Evolutionary conservation across 768 basidiomycete genomes (phyloP).

Genomic region (Trametes meyenii): DNA sequence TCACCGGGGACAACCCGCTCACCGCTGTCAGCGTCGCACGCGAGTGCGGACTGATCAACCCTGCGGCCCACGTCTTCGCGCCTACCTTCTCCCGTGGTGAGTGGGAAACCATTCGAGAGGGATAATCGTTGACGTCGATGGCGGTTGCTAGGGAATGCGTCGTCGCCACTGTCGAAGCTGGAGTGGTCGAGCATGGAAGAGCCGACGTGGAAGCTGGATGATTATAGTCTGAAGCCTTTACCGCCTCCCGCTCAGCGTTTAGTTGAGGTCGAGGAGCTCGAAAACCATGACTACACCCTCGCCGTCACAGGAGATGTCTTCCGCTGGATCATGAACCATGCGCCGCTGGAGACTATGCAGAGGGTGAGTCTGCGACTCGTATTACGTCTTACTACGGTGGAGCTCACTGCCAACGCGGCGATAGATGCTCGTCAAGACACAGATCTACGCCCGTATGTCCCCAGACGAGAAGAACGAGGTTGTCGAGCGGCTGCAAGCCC

Average conservation of each 20-base stretch:
- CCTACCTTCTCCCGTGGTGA: conserved; percentile 79
- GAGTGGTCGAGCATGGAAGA: conserved; percentile 96
- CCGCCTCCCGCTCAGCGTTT: conserved; percentile 70
- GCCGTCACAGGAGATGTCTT: conserved; percentile 95
- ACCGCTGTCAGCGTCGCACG: conserved; percentile 97
- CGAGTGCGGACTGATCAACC: conserved; percentile 88
- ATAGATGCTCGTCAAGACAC: conserved; percentile 96
- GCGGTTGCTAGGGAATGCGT: conserved; percentile 50
- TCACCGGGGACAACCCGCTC: conserved; percentile 95
- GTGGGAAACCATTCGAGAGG: background rate
- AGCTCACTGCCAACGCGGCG: background rate
- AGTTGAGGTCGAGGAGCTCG: conserved; percentile 69
- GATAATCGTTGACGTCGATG: background rate
- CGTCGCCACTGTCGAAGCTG: conserved; percentile 59
- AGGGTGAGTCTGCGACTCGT: conserved; percentile 56
- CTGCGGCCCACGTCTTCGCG: conserved; percentile 86
- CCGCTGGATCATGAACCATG: conserved; percentile 97
- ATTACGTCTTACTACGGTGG: background rate
- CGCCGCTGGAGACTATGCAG: conserved; percentile 91
- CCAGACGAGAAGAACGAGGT: conserved; percentile 99
- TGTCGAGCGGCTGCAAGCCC: conserved; percentile 87
- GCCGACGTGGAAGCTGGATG: conserved; percentile 78
- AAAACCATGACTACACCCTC: conserved; percentile 86
- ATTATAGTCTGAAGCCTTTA: conserved; percentile 84
- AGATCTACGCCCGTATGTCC: conserved; percentile 98